phyloP scores from a whole-genome alignment of 1,284 basidiomycete genomes.

The Microbotryum scabiosae region DNA sequence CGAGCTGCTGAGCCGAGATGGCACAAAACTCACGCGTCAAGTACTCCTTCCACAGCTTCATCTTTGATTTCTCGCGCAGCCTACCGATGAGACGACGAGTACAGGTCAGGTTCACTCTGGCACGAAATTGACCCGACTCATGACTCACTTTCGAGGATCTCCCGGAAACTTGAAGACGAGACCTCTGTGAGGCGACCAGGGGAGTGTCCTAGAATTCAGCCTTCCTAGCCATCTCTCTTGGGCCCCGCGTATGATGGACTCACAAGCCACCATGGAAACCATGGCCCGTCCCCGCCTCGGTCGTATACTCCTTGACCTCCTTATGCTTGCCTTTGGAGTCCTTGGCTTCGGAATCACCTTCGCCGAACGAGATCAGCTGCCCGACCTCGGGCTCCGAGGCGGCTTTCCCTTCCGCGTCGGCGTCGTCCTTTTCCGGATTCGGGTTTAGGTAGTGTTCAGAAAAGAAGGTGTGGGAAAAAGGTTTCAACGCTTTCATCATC shows the following conservation, averaged over 20 bases:
- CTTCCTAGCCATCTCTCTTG: background rate
- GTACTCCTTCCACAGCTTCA: slow-evolving; percentile 93
- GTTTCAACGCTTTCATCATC: slow-evolving; percentile 76
- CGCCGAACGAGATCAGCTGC: slow-evolving; percentile 33
- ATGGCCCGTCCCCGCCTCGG: slow-evolving; percentile 24
- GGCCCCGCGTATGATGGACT: background rate
- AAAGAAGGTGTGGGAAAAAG: slow-evolving; percentile 85
- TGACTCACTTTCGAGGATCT: slow-evolving; percentile 74
- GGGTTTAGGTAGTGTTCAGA: slow-evolving; percentile 72
- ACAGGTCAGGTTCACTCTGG: slow-evolving; percentile 24
- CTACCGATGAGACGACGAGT: slow-evolving; percentile 45
- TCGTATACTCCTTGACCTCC: slow-evolving; percentile 29
- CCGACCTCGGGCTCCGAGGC: slow-evolving; percentile 45
- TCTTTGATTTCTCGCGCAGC: slow-evolving; percentile 90
- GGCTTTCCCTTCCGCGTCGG: slow-evolving; percentile 48
- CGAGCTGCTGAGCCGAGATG: too few relatives aligned
- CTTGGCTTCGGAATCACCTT: background rate
- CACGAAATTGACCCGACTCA: slow-evolving; percentile 10
- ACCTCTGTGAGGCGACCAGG: slow-evolving; percentile 42
- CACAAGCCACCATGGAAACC: slow-evolving; percentile 67
- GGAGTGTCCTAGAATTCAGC: background rate
- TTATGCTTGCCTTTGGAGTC: slow-evolving; percentile 11
- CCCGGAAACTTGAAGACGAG: slow-evolving; percentile 85
- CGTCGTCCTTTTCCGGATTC: slow-evolving; percentile 14
- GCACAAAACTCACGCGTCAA: slow-evolving; percentile 52